These are phyloP conservation scores for Monosporozyma aquatica DNA, from an alignment of 805 yeast species.

Conservation along the genomic window DNA sequence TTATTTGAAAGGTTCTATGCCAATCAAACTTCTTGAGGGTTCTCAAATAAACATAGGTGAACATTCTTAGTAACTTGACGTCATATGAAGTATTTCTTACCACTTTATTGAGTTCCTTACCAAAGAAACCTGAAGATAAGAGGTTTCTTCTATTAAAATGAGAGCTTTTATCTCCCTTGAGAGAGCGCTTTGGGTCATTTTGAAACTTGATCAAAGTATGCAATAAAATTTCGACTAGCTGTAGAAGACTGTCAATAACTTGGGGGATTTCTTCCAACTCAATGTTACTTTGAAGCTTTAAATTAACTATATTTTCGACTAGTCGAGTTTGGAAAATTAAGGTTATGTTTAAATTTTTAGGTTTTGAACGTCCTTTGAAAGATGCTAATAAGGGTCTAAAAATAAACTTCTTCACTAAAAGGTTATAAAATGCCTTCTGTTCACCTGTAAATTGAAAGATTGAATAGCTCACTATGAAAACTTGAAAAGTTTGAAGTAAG, in stretches of 20 bases:
- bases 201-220: not conserved
- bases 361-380: not conserved
- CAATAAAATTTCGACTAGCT: not conserved
- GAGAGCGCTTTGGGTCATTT: not conserved
- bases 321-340: not conserved
- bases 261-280: not conserved
- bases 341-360: not conserved
- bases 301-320: not conserved
- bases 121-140: not conserved
- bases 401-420: not conserved
- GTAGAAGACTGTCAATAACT: not conserved
- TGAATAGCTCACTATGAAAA: constrained; percentile 14
- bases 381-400: not conserved
- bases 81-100: not conserved
- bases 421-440: not conserved
- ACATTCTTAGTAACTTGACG: not conserved
- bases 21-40: not conserved
- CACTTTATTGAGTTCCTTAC: not conserved
- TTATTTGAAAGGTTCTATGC: not conserved
- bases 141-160: no score
- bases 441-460: constrained; percentile 2
- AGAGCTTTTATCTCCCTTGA: not conserved
- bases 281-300: not conserved
- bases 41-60: not conserved
- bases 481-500: constrained; percentile 15